Evolutionary conservation across 2,329 filamentous ascomycete species (phyloP).

Genomic region (Colletotrichum acutatum): DNA sequence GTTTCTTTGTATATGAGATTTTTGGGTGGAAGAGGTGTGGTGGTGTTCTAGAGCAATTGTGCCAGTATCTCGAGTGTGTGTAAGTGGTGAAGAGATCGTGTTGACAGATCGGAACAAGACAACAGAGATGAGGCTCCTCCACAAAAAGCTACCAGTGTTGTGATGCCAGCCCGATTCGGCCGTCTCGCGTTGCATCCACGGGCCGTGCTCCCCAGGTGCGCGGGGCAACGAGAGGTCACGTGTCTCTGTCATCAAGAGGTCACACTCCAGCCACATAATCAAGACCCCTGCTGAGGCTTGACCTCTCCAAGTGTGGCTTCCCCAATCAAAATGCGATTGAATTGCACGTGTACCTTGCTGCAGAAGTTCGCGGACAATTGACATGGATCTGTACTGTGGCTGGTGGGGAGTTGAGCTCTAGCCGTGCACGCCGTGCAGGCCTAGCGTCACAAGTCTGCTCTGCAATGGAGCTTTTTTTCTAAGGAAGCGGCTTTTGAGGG

Average conservation of each 20-base stretch:
- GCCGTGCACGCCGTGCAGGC: constrained; percentile 2
- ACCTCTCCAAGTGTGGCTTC: neutral
- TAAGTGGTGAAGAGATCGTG: constrained; percentile 11
- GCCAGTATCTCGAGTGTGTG: neutral
- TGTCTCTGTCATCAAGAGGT: neutral
- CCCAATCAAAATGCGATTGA: constrained; percentile 5
- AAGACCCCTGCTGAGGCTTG: neutral
- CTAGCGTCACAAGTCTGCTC: constrained; percentile 23
- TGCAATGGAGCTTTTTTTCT: constrained; percentile 17
- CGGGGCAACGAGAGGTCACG: constrained; percentile 34
- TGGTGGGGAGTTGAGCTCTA: constrained; percentile 24
- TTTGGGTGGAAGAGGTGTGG: neutral
- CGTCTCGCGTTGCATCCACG: constrained; percentile 25
- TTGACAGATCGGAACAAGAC: constrained; percentile 18
- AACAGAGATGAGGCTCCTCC: constrained; percentile 21
- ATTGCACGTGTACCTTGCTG: constrained; percentile 18
- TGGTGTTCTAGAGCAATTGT: neutral
- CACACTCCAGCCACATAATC: neutral
- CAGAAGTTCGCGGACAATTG: neutral
- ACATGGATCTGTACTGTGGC: constrained; percentile 17
- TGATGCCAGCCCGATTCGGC: constrained; percentile 24
- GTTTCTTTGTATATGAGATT: neutral
- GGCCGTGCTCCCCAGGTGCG: constrained; percentile 26
- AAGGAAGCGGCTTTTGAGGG: constrained; percentile 15
- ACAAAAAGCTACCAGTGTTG: constrained; percentile 27